Percentiles rank a stretch among this genome's conserved stretches.
Evolutionary conservation across 495 filamentous ascomycete species (phyloP).

Genomic region (Cenococcum geophilum): DNA sequence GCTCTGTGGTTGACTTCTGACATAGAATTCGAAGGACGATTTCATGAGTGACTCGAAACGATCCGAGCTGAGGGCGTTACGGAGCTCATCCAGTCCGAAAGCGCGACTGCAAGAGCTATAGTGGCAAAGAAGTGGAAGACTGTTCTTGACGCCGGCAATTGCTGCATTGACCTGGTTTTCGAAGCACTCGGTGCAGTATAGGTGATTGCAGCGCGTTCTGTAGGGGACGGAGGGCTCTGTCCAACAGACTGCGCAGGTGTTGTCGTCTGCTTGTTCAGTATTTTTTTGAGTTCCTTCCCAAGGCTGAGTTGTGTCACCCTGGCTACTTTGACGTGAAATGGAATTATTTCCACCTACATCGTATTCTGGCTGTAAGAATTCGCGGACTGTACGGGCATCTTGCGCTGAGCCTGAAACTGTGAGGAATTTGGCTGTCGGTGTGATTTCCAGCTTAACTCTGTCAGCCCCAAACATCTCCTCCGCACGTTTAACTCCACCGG

Average conservation of each 20-base stretch:
- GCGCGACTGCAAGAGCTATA: slow-evolving; percentile 1
- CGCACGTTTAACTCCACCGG: background rate
- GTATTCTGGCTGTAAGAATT: background rate
- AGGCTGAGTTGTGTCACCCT: background rate
- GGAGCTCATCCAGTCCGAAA: slow-evolving; percentile 7
- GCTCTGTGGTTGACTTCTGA: slow-evolving; percentile 15
- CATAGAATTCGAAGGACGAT: slow-evolving; percentile 12
- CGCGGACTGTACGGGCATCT: background rate
- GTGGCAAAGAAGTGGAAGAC: slow-evolving; percentile 13
- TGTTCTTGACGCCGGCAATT: slow-evolving; percentile 2
- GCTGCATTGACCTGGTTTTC: slow-evolving; percentile 8
- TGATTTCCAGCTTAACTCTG: background rate
- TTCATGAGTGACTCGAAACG: slow-evolving; percentile 14
- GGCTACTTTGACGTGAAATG: background rate
- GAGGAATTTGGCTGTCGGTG: background rate
- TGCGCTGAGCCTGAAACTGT: background rate
- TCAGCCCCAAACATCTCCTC: background rate
- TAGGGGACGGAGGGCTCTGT: slow-evolving; percentile 7
- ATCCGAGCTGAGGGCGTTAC: background rate
- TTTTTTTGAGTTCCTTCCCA: background rate
- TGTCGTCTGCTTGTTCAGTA: background rate
- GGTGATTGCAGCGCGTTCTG: slow-evolving; percentile 13
- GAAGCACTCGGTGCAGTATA: slow-evolving; percentile 18
- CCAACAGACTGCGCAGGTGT: slow-evolving; percentile 14
- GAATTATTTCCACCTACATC: background rate